Conservation (phyloP, 1,284 basidiomycete genomes). For the Nidula niveotomentosa region DNA sequence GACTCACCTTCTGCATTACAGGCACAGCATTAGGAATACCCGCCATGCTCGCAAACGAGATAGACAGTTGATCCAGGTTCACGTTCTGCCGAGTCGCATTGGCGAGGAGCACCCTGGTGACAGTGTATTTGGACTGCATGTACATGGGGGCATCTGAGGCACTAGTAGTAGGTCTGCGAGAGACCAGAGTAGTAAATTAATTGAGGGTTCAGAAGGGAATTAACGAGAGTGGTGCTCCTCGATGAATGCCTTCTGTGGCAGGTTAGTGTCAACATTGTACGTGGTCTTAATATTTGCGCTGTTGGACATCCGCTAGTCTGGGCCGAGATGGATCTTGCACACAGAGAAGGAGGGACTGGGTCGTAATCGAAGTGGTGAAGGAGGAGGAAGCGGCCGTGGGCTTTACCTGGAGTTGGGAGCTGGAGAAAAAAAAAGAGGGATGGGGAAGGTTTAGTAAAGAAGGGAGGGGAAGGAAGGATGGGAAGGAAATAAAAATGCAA, state of each 20-base stretch:
- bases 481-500: no score
- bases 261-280: conserved; percentile 29
- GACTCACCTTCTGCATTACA: no score
- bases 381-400: conserved; percentile 44
- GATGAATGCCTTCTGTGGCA: conserved; percentile 35
- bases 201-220: neutral
- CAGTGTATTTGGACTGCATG: conserved; percentile 38
- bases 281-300: conserved; percentile 34
- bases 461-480: no score
- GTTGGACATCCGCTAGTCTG: conserved; percentile 39
- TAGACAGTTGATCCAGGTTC: conserved; percentile 38
- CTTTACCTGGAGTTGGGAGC: conserved; percentile 36
- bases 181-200: no score
- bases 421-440: neutral
- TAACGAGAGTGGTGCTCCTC: conserved; percentile 22
- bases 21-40: conserved; percentile 17
- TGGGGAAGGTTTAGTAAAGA: no score
- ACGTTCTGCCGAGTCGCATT: conserved; percentile 27
- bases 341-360: conserved; percentile 18
- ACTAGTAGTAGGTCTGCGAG: no score
- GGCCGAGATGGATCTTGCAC: conserved; percentile 38
- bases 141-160: conserved; percentile 13
- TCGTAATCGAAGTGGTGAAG: conserved; percentile 39
- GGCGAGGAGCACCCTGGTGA: conserved; percentile 32
- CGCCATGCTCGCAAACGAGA: conserved; percentile 43